Percentiles rank a stretch among this genome's conserved stretches.
Conservation (phyloP, 2,329 filamentous ascomycete species). For the Fusarium nodosum region DNA sequence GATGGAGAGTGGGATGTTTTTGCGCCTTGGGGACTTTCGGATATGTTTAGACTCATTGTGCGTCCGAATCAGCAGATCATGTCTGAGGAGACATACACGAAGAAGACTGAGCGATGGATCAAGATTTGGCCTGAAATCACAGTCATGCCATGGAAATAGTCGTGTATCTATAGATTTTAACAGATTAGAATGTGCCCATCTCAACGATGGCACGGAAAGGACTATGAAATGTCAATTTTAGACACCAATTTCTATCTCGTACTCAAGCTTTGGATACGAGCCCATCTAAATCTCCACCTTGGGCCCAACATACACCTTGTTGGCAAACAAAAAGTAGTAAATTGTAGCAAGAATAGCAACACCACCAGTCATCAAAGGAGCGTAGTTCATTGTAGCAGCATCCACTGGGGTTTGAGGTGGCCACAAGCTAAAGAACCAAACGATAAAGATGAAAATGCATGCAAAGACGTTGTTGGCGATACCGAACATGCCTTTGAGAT, state of each 20-base stretch:
- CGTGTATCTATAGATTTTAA: not conserved
- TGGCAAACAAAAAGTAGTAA: slow-evolving; percentile 60
- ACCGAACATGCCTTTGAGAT: slow-evolving; percentile 63
- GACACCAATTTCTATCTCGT: fast-evolving
- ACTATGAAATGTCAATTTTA: not conserved
- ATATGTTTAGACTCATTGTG: slow-evolving; percentile 54
- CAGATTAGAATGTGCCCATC: not conserved
- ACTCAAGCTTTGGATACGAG: too few species aligned
- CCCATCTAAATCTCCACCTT: slow-evolving; percentile 42
- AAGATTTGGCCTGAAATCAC: slow-evolving; percentile 50
- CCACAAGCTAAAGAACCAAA: slow-evolving; percentile 69
- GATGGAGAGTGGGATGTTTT: slow-evolving; percentile 53
- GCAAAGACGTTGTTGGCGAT: slow-evolving; percentile 67
- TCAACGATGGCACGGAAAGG: not conserved
- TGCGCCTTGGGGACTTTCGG: slow-evolving; percentile 54
- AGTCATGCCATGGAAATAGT: slow-evolving; percentile 47
- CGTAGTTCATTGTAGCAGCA: slow-evolving; percentile 60
- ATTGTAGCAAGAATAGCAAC: slow-evolving; percentile 59
- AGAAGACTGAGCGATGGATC: slow-evolving; percentile 52
- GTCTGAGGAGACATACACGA: slow-evolving; percentile 48
- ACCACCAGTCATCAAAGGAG: slow-evolving; percentile 58
- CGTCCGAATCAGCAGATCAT: slow-evolving; percentile 52
- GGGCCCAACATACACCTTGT: slow-evolving; percentile 60
- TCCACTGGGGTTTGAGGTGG: slow-evolving; percentile 50
- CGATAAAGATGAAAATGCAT: slow-evolving; percentile 64